A percentile compares a stretch with the other conserved stretches of the same genome.
phyloP scores from a whole-genome alignment of 371 early-diverging fungal species.

The Mortierella sp. region DNA sequence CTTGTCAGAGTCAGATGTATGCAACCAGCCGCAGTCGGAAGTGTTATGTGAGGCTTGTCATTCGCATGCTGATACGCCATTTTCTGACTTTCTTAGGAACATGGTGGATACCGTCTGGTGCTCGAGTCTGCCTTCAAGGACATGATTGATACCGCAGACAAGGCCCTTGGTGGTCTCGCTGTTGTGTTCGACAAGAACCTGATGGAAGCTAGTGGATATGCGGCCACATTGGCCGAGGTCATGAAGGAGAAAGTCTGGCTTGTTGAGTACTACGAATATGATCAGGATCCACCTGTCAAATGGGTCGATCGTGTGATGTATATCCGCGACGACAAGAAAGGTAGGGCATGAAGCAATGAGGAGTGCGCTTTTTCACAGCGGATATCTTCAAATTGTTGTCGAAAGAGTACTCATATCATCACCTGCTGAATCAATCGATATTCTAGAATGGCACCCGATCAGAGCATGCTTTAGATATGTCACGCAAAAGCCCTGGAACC shows the following conservation, averaged over 20 bases:
- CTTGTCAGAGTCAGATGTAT: conserved; percentile 80
- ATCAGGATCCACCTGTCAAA: conserved; percentile 84
- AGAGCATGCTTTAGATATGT: conserved; percentile 94
- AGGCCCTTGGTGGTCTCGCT: conserved; percentile 82
- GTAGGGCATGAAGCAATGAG: conserved; percentile 33
- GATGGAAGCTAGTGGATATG: conserved; percentile 95
- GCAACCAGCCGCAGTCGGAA: background rate
- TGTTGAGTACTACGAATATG: conserved; percentile 82
- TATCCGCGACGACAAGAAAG: conserved; percentile 76
- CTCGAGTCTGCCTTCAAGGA: conserved; percentile 83
- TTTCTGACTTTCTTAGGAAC: conserved; percentile 52
- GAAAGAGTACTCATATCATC: background rate
- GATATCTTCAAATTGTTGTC: background rate
- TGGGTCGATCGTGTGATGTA: conserved; percentile 85
- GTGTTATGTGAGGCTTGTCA: no score
- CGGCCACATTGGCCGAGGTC: conserved; percentile 88
- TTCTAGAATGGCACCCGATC: conserved; percentile 84
- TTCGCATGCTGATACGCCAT: no score
- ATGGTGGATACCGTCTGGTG: conserved; percentile 83
- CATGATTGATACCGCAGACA: conserved; percentile 76
- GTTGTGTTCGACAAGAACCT: conserved; percentile 92
- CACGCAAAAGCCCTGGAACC: conserved; percentile 94
- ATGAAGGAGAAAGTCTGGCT: conserved; percentile 88
- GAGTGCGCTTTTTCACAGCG: background rate
- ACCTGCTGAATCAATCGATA: background rate